Evolutionary conservation across 1,284 basidiomycete genomes (phyloP).

Genomic region (Abortiporus biennis): DNA sequence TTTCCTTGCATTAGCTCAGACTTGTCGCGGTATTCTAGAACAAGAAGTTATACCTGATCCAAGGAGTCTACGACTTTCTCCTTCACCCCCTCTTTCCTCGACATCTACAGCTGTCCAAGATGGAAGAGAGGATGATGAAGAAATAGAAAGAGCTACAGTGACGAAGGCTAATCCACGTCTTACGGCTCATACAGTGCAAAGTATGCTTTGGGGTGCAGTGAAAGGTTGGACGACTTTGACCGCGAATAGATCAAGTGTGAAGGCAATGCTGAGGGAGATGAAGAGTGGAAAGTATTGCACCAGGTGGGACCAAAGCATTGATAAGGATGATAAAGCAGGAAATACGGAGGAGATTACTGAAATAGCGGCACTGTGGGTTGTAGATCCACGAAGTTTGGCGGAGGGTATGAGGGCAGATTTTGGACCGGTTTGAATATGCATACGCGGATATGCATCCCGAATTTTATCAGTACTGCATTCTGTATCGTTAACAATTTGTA

Average conservation of each 20-base stretch:
- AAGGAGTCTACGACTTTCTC: neutral
- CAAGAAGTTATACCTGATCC: slow-evolving; percentile 34
- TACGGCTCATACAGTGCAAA: slow-evolving; percentile 65
- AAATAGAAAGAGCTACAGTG: slow-evolving; percentile 46
- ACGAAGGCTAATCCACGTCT: slow-evolving; percentile 51
- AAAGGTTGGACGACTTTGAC: slow-evolving; percentile 78
- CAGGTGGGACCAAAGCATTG: slow-evolving; percentile 9
- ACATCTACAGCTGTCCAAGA: neutral
- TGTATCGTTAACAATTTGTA: no score
- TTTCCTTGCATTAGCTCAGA: slow-evolving; percentile 37
- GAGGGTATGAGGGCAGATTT: slow-evolving; percentile 56
- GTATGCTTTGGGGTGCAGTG: slow-evolving; percentile 60
- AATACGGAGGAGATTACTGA: slow-evolving; percentile 9
- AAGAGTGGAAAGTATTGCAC: slow-evolving; percentile 15
- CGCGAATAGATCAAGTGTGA: slow-evolving; percentile 73
- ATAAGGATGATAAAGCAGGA: slow-evolving; percentile 5
- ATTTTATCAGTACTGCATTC: no score
- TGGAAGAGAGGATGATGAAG: slow-evolving; percentile 13
- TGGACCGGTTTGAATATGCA: neutral
- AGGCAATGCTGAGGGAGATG: slow-evolving; percentile 62
- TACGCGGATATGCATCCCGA: no score
- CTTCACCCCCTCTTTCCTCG: slow-evolving; percentile 7
- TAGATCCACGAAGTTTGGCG: slow-evolving; percentile 70
- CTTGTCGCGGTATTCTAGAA: slow-evolving; percentile 46
- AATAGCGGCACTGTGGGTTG: slow-evolving; percentile 60